phyloP scores from a whole-genome alignment of 2,329 filamentous ascomycete genomes.

The Elsinoe arachidis region DNA sequence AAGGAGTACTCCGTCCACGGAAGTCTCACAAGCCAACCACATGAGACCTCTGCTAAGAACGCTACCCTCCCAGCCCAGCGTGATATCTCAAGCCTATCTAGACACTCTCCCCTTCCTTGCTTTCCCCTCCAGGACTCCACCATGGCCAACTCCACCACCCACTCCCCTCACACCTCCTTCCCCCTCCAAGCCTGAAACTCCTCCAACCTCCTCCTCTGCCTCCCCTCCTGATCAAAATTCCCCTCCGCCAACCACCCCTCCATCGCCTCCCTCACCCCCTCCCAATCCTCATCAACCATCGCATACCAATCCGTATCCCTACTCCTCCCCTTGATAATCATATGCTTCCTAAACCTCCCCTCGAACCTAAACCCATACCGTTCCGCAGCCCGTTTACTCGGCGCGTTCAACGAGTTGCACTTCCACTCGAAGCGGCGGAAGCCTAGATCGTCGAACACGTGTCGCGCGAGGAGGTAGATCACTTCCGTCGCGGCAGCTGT shows the following conservation, averaged over 20 bases:
- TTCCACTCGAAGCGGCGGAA: slow-evolving; percentile 58
- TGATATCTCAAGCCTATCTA: too few species aligned
- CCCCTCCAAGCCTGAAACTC: neutral
- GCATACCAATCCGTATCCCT: slow-evolving; percentile 55
- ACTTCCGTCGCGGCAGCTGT: slow-evolving; percentile 51
- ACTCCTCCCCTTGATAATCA: slow-evolving; percentile 49
- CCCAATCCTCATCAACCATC: slow-evolving; percentile 53
- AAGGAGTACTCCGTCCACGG: too few species aligned
- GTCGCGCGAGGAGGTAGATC: slow-evolving; percentile 46
- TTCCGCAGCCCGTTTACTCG: slow-evolving; percentile 46
- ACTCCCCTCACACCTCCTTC: neutral
- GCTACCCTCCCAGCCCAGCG: too few species aligned
- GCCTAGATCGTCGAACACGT: slow-evolving; percentile 46
- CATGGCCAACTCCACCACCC: neutral
- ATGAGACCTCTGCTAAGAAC: too few species aligned
- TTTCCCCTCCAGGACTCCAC: too few species aligned
- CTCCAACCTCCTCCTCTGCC: slow-evolving; percentile 40
- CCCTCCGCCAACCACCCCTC: slow-evolving; percentile 45
- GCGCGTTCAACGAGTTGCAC: slow-evolving; percentile 49
- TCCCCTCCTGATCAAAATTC: slow-evolving; percentile 50
- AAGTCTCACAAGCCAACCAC: too few species aligned
- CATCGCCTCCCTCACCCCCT: slow-evolving; percentile 36
- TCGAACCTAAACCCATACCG: slow-evolving; percentile 52
- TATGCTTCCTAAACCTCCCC: slow-evolving; percentile 53
- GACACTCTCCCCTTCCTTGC: too few species aligned